Evolutionary conservation across 2,329 filamentous ascomycete genomes (phyloP), one percentile per base, ranked within the genome.

Genomic region (Calonectria naviculata): DNA sequence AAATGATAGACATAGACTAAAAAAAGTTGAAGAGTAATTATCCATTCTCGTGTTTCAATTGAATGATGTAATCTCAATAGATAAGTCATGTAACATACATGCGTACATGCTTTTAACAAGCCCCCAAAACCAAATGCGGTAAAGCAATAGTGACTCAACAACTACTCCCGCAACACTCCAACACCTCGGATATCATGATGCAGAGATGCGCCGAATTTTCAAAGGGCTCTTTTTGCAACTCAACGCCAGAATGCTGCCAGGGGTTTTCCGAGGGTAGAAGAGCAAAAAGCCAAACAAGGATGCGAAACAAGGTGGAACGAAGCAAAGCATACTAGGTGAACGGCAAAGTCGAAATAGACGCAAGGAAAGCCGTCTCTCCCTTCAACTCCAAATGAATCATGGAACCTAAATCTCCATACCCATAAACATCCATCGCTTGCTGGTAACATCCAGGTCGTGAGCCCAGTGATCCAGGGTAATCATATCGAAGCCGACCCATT

Each of bases 401-500:
- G 87, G 95, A 72, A 94, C 86, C 81, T 89, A 97, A 70, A 96
- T 86, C 82, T 98, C 95, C 91, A 97, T 97, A 73, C 92, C 92
- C 87, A 98, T 91, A 81, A 97, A 95, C 70, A 98, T 83, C 95
- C 95, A 98, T 78, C 88, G 88, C 64, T 91, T 85, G 84, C 95
- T 97, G 62, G 93, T 91, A 65, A 92, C 88, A 73, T 93, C 90
- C 66, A 89, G 81, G 44, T 87, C 87, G 54, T 87, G 85, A 19
- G 90, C 89, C 93, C 95, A 98, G 76, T 91, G 89, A 76, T 95
- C 92, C 49, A 98, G 87, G 28, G 94, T 96, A 61, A 91, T 92
- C 75, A 96, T 89, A 80, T 94, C 93, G 80, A 98, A 98, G 67
- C 95, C 95, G 74, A 97, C 95, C 95, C 95, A 98, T 81, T 95